Evolutionary conservation across 768 basidiomycete species (phyloP), one percentile per base, ranked within the genome.

Genomic region (Gelatoporia subvermispora): DNA sequence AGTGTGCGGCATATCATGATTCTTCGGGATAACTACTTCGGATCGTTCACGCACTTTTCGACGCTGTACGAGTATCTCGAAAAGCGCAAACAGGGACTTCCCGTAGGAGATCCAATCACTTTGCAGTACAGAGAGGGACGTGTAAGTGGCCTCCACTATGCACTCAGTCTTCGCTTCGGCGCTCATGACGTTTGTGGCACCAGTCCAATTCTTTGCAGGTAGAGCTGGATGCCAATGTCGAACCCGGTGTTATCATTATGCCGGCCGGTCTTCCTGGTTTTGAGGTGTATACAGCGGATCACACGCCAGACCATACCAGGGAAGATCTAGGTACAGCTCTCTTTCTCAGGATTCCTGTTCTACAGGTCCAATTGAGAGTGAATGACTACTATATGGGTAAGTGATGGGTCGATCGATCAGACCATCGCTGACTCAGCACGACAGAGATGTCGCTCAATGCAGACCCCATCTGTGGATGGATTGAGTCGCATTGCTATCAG

Each of bases 11-110:
- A 92, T 60, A 75, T 95, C 55, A 88, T 98, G 82, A 81, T 85
- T 35, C 60, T 96, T 49, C 82, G 87, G 40, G 92, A 95, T 60
- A 97, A 97, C 66, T 98, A 98, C 66, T 82, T 97, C 43, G 95
- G 95, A 10, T 76, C 81, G 4, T 98, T 96, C 66, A 96, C 93
- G 2, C 88, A 95, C 56, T 97, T 94, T 58, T 84, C 85, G 2
- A 96, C 91, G 0, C 72, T 92, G 36, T 78, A 76, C 18, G 95
- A 98, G 69, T 95, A 92, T 62, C 70, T 92, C 40, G 78, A 84
- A 45, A 86, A 82, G 59, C 76, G 81, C 36, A 73, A 69, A 38
- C 72, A 70, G 43, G 76, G 77, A 1, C 55, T 77, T 1, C 77
- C 80, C 10, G 71, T 84, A 13, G 94, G 93, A 4, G 94, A 97